Evolutionary conservation across 257 asterid species (phyloP).

Genomic region (Solanum tarapatanum): DNA sequence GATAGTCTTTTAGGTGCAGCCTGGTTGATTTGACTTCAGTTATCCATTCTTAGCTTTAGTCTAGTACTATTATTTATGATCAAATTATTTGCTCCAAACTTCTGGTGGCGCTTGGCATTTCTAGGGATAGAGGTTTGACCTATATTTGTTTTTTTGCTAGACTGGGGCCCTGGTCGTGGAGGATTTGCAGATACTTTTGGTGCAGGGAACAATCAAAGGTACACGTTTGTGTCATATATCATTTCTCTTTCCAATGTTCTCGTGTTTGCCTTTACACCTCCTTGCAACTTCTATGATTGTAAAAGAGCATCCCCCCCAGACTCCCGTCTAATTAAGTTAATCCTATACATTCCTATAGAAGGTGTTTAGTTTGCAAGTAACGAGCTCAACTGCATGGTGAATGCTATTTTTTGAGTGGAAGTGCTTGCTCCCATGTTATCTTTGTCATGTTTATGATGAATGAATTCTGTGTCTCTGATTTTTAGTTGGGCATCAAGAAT

Average conservation of each 20-base stretch:
- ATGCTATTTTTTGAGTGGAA: not conserved
- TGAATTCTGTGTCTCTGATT: not conserved
- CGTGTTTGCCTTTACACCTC: not conserved
- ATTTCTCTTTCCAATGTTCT: not conserved
- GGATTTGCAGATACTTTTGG: slow-evolving; percentile 46
- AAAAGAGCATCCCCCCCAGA: not conserved
- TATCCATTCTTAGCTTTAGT: not conserved
- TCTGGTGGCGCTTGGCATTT: not conserved
- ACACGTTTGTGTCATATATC: not conserved
- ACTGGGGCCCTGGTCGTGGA: slow-evolving; percentile 81
- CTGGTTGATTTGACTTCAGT: not conserved
- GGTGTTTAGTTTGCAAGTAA: not conserved
- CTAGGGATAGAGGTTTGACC: not conserved
- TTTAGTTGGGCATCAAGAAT: not conserved
- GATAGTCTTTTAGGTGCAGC: not conserved
- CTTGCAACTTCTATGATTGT: not conserved
- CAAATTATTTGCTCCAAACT: not conserved
- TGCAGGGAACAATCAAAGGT: slow-evolving; percentile 67
- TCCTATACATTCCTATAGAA: not conserved
- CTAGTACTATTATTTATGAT: not conserved
- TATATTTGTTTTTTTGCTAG: slow-evolving; percentile 22
- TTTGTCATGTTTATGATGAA: not conserved
- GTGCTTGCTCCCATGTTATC: not conserved
- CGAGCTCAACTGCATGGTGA: not conserved
- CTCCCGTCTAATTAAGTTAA: not conserved